A percentile compares a stretch with the other conserved stretches of the same genome.
phyloP scores from a whole-genome alignment of 2,329 filamentous ascomycete species.

The Moelleriella libera region DNA sequence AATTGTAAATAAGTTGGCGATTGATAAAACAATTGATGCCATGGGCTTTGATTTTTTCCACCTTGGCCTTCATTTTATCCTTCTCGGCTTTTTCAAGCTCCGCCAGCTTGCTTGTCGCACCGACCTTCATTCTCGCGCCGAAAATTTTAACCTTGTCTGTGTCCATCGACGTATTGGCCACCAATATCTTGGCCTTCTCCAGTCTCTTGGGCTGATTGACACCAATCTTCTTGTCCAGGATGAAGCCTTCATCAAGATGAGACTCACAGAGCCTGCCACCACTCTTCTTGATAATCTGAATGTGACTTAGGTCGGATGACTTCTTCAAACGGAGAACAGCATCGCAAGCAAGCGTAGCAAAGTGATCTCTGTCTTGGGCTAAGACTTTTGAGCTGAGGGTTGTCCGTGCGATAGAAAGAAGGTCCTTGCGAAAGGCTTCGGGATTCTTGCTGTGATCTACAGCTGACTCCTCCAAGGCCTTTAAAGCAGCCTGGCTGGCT shows the following conservation, averaged over 20 bases:
- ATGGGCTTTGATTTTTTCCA: slow-evolving; percentile 96
- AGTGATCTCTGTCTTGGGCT: slow-evolving; percentile 84
- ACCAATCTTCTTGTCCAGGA: slow-evolving; percentile 97
- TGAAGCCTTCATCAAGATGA: slow-evolving; percentile 95
- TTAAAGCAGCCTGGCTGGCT: slow-evolving; percentile 78
- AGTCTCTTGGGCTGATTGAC: slow-evolving; percentile 96
- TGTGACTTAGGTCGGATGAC: slow-evolving; percentile 88
- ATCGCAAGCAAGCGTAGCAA: slow-evolving; percentile 77
- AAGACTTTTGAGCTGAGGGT: slow-evolving; percentile 96
- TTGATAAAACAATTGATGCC: slow-evolving; percentile 99
- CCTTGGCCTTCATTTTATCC: slow-evolving; percentile 99
- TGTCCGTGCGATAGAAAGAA: slow-evolving; percentile 81
- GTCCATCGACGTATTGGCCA: slow-evolving; percentile 98
- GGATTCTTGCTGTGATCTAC: slow-evolving; percentile 80
- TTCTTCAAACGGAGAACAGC: slow-evolving; percentile 82
- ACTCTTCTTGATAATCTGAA: slow-evolving; percentile 99
- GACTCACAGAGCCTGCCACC: slow-evolving; percentile 96
- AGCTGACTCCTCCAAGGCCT: slow-evolving; percentile 69
- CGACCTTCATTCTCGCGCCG: slow-evolving; percentile 90
- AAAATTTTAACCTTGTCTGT: slow-evolving; percentile 99
- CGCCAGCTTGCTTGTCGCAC: slow-evolving; percentile 91
- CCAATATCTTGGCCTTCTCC: slow-evolving; percentile 95
- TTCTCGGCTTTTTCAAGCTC: slow-evolving; percentile 96
- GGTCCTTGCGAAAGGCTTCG: slow-evolving; percentile 76
- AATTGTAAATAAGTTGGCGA: slow-evolving; percentile 98